Conservation (phyloP, 345 rosid genomes). For the Laguncularia racemosa region DNA sequence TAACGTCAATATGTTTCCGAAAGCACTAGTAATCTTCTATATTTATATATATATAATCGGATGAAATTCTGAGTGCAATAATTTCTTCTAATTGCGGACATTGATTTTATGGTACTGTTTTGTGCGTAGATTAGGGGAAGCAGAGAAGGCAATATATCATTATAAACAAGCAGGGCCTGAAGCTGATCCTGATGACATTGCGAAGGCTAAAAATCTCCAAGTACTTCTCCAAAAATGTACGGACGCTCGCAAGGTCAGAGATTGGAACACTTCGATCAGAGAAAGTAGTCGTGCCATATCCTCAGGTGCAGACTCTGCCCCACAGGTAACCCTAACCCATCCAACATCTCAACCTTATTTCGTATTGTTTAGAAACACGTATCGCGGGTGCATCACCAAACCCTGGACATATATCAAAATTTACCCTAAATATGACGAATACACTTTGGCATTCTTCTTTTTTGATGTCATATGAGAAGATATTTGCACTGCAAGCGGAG, state of each 20-base stretch:
- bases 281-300: constrained; percentile 50
- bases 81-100: too few relatives aligned
- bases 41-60: too few relatives aligned
- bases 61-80: too few relatives aligned
- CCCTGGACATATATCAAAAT: too few relatives aligned
- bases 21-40: too few relatives aligned
- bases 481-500: constrained; percentile 87
- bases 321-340: constrained; percentile 35
- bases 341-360: background rate
- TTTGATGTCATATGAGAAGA: constrained; percentile 16
- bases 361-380: background rate
- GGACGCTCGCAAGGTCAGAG: constrained; percentile 55
- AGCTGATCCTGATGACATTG: constrained; percentile 63
- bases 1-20: too few relatives aligned
- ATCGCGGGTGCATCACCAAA: background rate
- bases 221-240: constrained; percentile 53
- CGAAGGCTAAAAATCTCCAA: constrained; percentile 57
- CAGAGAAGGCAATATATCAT: constrained; percentile 77
- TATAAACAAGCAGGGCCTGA: constrained; percentile 83
- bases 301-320: constrained; percentile 83
- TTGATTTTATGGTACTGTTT: background rate
- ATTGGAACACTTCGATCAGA: constrained; percentile 58
- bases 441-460: too few relatives aligned
- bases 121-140: constrained; percentile 72
- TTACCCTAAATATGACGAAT: too few relatives aligned